Evolutionary conservation across 192 early-diverging fungal species (phyloP), one percentile per base, ranked within the genome.

Genomic region (Podochytrium sp.): DNA sequence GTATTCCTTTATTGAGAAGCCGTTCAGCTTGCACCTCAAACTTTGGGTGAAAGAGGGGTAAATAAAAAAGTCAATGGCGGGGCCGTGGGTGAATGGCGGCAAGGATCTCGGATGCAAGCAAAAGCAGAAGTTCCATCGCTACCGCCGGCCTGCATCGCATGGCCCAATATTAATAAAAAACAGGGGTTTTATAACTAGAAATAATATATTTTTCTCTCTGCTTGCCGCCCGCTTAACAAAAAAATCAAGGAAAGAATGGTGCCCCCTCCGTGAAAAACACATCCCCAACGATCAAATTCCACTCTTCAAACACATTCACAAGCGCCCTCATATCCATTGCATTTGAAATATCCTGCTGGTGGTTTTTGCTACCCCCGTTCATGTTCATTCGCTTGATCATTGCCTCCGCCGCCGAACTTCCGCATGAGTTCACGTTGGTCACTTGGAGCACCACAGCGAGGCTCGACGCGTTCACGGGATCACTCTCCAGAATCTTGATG

Each of bases 361-460:
- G 59, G 12, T 65, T 23, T 7, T 23, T 55, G 12, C 7, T 23
- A 23, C 5, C 30, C 52, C 52, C 52, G 10, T 47, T 7, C 20
- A 20, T 20, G n/a, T 27, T 57, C n/a, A 57, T 57, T 10, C 52
- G 38, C 34, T 61, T 61, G 18, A 33, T 27, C 59, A 61, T 4
- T 61, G 30, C 59, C 29, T 65, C 63, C 14, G 63, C 29, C 6
- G 27, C 23, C n/a, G n/a, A n/a, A 47, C 63, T 32, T 14, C 55
- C 69, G 29, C 56, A 60, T n/a, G 57, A 53, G 20, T 51, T 60
- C 34, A 71, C 38, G 37, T 71, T 55, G 6, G 23, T 27, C 6
- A 71, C 57, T n/a, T 53, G 56, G 30, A 71, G 7, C 7, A 71
- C 69, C 0, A 71, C 69, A 23, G 69, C 69, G 56, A 71, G 33